phyloP scores from a whole-genome alignment of 2,329 filamentous ascomycete species.

The Trichoderma afroharzianum region DNA sequence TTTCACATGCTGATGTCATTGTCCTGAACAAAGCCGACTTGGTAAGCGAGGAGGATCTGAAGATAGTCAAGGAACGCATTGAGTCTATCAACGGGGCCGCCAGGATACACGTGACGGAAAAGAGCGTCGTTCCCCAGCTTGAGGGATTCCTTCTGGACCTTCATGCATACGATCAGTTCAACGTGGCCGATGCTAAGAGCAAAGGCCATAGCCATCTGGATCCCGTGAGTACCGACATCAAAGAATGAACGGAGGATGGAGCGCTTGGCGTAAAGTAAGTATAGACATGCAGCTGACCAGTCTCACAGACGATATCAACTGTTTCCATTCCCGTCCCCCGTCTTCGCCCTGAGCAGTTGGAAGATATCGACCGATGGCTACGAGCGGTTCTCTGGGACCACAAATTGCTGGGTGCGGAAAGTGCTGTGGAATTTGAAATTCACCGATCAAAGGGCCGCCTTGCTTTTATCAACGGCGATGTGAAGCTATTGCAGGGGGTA shows the following conservation, averaged over 20 bases:
- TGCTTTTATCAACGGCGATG: conserved; percentile 57
- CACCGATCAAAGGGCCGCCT: conserved; percentile 85
- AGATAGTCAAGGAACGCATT: conserved; percentile 67
- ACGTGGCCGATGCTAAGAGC: conserved; percentile 63
- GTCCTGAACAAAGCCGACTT: conserved; percentile 93
- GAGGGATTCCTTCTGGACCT: conserved; percentile 86
- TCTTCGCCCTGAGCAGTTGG: conserved; percentile 55
- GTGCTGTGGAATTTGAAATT: conserved; percentile 61
- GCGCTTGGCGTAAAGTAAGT: background rate
- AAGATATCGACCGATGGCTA: conserved; percentile 74
- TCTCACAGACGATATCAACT: conserved; percentile 72
- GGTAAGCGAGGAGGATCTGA: conserved; percentile 66
- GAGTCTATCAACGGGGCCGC: conserved; percentile 86
- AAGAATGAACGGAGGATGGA: background rate
- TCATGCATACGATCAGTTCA: conserved; percentile 85
- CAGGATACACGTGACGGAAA: conserved; percentile 75
- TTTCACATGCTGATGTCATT: conserved; percentile 93
- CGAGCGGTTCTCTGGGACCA: conserved; percentile 81
- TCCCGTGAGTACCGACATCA: conserved; percentile 52
- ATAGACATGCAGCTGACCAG: background rate
- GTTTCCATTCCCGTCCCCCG: conserved; percentile 65
- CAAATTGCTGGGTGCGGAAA: conserved; percentile 48
- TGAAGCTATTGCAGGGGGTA: conserved; percentile 85
- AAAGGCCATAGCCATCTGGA: conserved; percentile 92
- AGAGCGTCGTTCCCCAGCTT: conserved; percentile 74